These are phyloP conservation scores for Cercospora janseana DNA, from an alignment of 2,329 filamentous ascomycete genomes.

Conservation along the genomic window DNA sequence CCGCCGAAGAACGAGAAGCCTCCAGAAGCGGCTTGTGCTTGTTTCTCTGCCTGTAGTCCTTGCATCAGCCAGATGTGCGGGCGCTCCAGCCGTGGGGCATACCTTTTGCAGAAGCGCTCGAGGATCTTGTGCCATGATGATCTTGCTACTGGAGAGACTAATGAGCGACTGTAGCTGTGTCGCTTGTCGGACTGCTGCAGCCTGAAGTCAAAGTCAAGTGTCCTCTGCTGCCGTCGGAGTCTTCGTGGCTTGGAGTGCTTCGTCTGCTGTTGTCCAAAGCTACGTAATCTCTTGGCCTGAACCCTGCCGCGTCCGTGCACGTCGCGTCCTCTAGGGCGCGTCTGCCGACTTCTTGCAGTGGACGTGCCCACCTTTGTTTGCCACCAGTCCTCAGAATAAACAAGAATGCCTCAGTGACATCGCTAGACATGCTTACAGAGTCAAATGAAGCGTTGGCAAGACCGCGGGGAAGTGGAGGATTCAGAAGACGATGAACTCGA, in stretches of 20 bases:
- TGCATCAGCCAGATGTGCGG: conserved; percentile 9
- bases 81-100: conserved; percentile 14
- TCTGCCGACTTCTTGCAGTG: conserved; percentile 2
- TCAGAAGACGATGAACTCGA: conserved; percentile 51
- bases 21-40: conserved; percentile 66
- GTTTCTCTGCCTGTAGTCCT: conserved; percentile 73
- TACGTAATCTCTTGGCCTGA: conserved; percentile 5
- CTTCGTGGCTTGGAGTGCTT: not conserved
- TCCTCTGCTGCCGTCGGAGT: conserved; percentile 6
- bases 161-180: not conserved
- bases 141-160: not conserved
- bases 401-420: not conserved
- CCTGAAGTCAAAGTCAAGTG: not conserved
- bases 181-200: too few relatives aligned
- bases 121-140: conserved; percentile 70
- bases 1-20: conserved; percentile 91
- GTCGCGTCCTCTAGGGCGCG: conserved; percentile 6
- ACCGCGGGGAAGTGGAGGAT: conserved; percentile 51
- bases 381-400: not conserved
- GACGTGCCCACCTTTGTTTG: not conserved
- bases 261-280: not conserved
- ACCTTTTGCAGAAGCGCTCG: conserved; percentile 78
- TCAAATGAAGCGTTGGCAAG: conserved; percentile 52
- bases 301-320: conserved; percentile 1
- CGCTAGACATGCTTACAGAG: conserved; percentile 21